phyloP scores from a whole-genome alignment of 345 rosid species.

The Angophora floribunda region DNA sequence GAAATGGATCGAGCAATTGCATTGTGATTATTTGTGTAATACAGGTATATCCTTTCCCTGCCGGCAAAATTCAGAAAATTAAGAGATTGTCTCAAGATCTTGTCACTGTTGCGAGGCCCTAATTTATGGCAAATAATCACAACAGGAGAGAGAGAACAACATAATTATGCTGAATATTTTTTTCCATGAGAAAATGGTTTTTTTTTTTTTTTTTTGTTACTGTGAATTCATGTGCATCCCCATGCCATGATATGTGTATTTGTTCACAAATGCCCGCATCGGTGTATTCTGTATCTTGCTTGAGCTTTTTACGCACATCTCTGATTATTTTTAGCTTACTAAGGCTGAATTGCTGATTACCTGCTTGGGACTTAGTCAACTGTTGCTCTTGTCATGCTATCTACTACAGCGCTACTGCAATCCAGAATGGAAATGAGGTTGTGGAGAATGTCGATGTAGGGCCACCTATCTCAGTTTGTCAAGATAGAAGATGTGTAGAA shows the following conservation, averaged over 20 bases:
- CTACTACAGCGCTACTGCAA: conserved; percentile 23
- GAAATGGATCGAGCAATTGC: background rate
- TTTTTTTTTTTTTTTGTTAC: background rate
- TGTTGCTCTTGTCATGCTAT: background rate
- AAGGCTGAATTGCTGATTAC: background rate
- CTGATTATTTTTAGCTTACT: background rate
- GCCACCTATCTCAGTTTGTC: conserved; percentile 3
- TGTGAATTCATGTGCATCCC: background rate
- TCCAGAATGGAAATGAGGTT: conserved; percentile 18
- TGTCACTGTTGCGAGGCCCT: background rate
- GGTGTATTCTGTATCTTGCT: background rate
- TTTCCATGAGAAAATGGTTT: background rate
- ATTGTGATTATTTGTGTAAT: background rate
- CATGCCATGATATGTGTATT: background rate
- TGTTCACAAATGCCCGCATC: background rate
- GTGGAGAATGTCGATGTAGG: conserved; percentile 22
- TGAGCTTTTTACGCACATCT: background rate
- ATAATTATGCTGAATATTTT: background rate
- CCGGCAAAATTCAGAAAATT: background rate
- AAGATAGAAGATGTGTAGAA: conserved; percentile 11
- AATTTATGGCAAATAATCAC: background rate
- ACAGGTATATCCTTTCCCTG: background rate
- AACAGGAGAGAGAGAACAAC: background rate
- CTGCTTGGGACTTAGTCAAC: background rate
- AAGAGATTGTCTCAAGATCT: background rate